A percentile compares a stretch with the other conserved stretches of the same genome.
These are phyloP conservation scores for Apiospora saccharicola DNA, from an alignment of 2,329 filamentous ascomycete genomes.

Conservation along the genomic window DNA sequence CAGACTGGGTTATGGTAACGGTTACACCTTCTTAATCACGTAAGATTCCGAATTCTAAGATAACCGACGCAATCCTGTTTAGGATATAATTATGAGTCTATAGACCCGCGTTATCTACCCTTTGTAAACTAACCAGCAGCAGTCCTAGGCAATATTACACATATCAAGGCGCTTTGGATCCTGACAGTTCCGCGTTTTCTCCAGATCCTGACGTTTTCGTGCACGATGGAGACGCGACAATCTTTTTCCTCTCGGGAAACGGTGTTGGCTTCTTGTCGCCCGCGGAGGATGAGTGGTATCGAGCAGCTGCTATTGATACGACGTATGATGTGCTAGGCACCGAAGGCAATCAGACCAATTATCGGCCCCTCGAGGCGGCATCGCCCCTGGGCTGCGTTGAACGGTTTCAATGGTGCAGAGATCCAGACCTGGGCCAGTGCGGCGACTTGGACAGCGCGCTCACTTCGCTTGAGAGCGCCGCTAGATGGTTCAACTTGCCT, in stretches of 20 bases:
- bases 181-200: neutral
- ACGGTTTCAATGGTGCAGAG: slow-evolving; percentile 8
- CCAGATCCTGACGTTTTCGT: slow-evolving; percentile 12
- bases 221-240: slow-evolving; percentile 20
- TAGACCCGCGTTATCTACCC: no score
- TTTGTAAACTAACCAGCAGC: no score
- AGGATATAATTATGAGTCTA: no score
- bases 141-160: neutral
- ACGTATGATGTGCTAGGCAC: fast-evolving
- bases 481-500: neutral
- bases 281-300: slow-evolving; percentile 33
- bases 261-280: slow-evolving; percentile 27
- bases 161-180: neutral
- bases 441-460: neutral
- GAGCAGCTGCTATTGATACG: neutral
- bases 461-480: neutral
- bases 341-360: neutral
- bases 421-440: neutral
- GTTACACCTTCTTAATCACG: neutral
- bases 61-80: no score
- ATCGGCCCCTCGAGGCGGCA: slow-evolving; percentile 9
- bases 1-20: neutral
- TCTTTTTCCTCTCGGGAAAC: slow-evolving; percentile 31
- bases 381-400: slow-evolving; percentile 3
- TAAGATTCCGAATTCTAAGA: neutral